Conservation (phyloP, 2,329 filamentous ascomycete genomes). For the Colletotrichum coccodes region DNA sequence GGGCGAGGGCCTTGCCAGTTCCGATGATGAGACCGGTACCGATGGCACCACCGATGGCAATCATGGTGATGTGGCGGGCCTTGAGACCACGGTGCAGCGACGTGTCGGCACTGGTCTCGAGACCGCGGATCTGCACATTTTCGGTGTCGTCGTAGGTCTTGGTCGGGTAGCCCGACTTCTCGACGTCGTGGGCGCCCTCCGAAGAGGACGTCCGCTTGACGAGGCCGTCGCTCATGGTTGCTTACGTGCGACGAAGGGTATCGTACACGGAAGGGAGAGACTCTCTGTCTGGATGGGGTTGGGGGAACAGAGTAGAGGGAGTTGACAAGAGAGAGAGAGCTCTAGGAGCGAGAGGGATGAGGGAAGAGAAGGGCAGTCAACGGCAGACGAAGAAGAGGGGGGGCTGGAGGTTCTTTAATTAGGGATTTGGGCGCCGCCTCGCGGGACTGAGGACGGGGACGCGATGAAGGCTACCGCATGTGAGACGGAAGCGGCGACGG, state of each 20-base stretch:
- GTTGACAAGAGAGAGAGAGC: slow-evolving; percentile 7
- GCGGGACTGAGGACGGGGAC: slow-evolving; percentile 7
- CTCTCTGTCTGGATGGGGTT: not conserved
- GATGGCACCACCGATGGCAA: slow-evolving; percentile 79
- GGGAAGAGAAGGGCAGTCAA: not conserved
- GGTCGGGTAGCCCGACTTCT: slow-evolving; percentile 37
- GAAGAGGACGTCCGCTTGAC: slow-evolving; percentile 43
- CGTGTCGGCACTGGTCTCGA: slow-evolving; percentile 60
- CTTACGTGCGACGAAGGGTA: not conserved
- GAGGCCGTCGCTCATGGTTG: slow-evolving; percentile 37
- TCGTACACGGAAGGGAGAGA: slow-evolving; percentile 4
- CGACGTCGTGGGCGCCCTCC: slow-evolving; percentile 35
- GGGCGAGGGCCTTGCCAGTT: slow-evolving; percentile 64
- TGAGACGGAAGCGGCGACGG: slow-evolving; percentile 9
- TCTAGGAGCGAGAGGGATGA: slow-evolving; percentile 23
- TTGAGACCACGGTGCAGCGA: slow-evolving; percentile 63
- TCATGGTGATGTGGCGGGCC: slow-evolving; percentile 66
- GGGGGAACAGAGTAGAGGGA: not conserved
- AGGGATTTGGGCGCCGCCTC: slow-evolving; percentile 18
- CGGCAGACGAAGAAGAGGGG: not conserved
- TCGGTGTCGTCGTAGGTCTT: slow-evolving; percentile 38
- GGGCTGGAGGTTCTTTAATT: slow-evolving; percentile 28
- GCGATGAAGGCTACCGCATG: slow-evolving; percentile 11
- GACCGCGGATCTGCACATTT: slow-evolving; percentile 53
- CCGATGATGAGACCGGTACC: slow-evolving; percentile 81